Evolutionary conservation across 805 yeast species (phyloP).

Genomic region (Myxozyma kluyveri): DNA sequence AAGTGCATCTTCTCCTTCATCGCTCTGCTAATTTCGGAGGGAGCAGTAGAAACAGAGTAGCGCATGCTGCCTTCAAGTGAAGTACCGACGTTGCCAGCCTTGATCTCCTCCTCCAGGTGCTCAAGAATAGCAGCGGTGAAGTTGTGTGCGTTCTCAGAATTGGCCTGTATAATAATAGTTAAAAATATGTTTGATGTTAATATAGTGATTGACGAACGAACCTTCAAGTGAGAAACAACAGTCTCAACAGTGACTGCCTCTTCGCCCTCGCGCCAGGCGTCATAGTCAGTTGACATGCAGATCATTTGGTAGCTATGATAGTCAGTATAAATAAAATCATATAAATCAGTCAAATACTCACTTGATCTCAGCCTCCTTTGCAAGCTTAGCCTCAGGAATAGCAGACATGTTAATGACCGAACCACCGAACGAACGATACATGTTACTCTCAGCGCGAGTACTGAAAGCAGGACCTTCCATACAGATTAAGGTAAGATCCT

Average conservation of each 20-base stretch:
- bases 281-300: slow-evolving; percentile 98
- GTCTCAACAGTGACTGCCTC: slow-evolving; percentile 98
- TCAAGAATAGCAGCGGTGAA: slow-evolving; percentile 70
- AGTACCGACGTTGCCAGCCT: slow-evolving; percentile 61
- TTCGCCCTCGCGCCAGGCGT: slow-evolving; percentile 94
- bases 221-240: slow-evolving; percentile 77
- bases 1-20: slow-evolving; percentile 77
- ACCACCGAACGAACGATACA: slow-evolving; percentile 88
- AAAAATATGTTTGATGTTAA: not conserved
- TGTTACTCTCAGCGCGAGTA: slow-evolving; percentile 90
- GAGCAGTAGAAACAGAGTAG: slow-evolving; percentile 73
- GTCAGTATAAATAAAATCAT: not conserved
- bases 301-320: slow-evolving; percentile 79
- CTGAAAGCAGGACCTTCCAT: slow-evolving; percentile 99
- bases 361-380: slow-evolving; percentile 94
- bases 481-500: slow-evolving; percentile 81
- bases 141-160: slow-evolving; percentile 78
- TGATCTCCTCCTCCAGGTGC: slow-evolving; percentile 59
- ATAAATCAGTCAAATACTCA: not conserved
- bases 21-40: slow-evolving; percentile 67
- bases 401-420: slow-evolving; percentile 96
- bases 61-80: slow-evolving; percentile 75
- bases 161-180: slow-evolving; percentile 49
- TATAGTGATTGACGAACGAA: no score
- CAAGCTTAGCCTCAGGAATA: slow-evolving; percentile 94